Percentiles rank a stretch among this genome's conserved stretches.
phyloP scores from a whole-genome alignment of 176 grass and related monocot species.

The Paspalum notatum region DNA sequence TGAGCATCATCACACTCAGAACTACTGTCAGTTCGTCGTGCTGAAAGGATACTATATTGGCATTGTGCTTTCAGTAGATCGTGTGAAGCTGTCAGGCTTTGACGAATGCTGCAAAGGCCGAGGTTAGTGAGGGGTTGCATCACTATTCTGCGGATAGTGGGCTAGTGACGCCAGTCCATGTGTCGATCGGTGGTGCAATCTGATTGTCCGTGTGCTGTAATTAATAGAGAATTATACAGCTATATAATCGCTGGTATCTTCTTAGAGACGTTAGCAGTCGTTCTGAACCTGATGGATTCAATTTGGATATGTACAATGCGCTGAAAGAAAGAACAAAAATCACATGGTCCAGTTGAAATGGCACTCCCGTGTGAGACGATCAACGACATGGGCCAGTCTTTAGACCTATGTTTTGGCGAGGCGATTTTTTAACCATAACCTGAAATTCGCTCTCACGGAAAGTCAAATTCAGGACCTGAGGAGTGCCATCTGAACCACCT shows the following conservation, averaged over 20 bases:
- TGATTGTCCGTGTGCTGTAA: background rate
- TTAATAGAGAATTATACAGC: background rate
- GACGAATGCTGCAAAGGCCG: constrained; percentile 14
- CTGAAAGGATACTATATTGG: background rate
- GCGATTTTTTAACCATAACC: too few species aligned
- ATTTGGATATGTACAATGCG: constrained; percentile 19
- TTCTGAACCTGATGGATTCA: background rate
- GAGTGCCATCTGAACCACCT: too few species aligned
- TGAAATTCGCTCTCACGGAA: too few species aligned
- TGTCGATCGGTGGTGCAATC: background rate
- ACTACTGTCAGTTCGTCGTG: constrained; percentile 14
- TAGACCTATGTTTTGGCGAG: too few species aligned
- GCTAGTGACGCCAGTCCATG: background rate
- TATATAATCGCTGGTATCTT: background rate
- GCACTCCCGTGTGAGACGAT: too few species aligned
- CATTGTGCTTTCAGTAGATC: constrained; percentile 4
- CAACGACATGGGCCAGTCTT: too few species aligned
- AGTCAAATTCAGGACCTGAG: too few species aligned
- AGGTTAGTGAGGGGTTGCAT: background rate
- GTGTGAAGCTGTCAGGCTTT: constrained; percentile 34
- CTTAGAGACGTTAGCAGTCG: background rate
- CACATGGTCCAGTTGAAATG: background rate
- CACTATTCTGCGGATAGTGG: background rate
- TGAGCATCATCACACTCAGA: background rate
- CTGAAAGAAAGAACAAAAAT: background rate